A percentile compares a stretch with the other conserved stretches of the same genome.
Conservation (phyloP, 495 filamentous ascomycete genomes). For the Polyplosphaeria fusca region DNA sequence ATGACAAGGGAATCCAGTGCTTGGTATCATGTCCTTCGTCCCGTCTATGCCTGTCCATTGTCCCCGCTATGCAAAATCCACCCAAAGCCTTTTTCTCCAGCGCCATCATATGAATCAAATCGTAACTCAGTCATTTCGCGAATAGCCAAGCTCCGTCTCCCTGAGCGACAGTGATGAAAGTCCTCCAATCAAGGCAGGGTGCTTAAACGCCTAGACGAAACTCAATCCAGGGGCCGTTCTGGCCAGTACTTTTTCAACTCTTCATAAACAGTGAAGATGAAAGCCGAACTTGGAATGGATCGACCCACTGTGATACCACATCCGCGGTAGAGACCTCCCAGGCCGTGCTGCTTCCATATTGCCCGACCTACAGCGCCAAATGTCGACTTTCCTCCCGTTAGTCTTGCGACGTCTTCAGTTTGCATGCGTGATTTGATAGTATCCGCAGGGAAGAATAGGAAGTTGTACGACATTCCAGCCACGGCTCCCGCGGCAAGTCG, state of each 20-base stretch:
- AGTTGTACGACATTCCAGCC: conserved; percentile 92
- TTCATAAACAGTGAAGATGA: conserved; percentile 95
- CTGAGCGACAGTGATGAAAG: too few species aligned
- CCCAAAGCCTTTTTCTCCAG: neutral
- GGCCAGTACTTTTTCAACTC: conserved; percentile 48
- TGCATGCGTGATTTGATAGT: conserved; percentile 97
- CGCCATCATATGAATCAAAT: neutral
- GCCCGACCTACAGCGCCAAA: conserved; percentile 67
- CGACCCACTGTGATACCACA: conserved; percentile 90
- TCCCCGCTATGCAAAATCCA: too few species aligned
- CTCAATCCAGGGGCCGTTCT: too few species aligned
- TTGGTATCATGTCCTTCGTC: too few species aligned
- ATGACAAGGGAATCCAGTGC: too few species aligned
- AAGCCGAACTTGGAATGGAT: conserved; percentile 88
- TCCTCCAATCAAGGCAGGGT: too few species aligned
- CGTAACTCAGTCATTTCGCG: too few species aligned
- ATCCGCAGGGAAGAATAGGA: conserved; percentile 93
- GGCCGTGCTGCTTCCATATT: conserved; percentile 75
- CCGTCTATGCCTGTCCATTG: too few species aligned
- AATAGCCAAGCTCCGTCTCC: too few species aligned
- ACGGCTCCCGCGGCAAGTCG: conserved; percentile 85
- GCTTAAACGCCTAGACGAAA: too few species aligned
- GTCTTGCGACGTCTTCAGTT: conserved; percentile 64
- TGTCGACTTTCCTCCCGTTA: conserved; percentile 44
- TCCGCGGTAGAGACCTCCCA: conserved; percentile 84